A percentile compares a stretch with the other conserved stretches of the same genome.
phyloP scores from a whole-genome alignment of 352 stramenopile genomes.

The Hyaloperonospora arabidopsidis region DNA sequence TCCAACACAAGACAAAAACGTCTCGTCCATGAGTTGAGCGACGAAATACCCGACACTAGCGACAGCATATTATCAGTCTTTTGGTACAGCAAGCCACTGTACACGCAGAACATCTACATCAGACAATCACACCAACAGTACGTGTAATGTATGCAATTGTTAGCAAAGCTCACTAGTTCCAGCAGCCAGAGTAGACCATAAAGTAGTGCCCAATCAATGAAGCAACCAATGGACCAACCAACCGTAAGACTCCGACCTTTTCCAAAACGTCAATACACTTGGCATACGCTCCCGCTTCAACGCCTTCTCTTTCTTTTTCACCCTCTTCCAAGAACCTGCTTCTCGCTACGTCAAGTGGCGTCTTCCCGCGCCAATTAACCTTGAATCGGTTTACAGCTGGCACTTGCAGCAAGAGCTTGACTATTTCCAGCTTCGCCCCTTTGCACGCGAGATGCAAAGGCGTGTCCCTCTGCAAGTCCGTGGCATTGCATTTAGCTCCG shows the following conservation, averaged over 20 bases:
- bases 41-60: slow-evolving; percentile 45
- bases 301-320: slow-evolving; percentile 5
- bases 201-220: no score
- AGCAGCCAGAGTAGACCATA: background rate
- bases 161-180: background rate
- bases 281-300: slow-evolving; percentile 23
- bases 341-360: slow-evolving; percentile 37
- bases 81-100: slow-evolving; percentile 55
- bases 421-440: slow-evolving; percentile 30
- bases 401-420: slow-evolving; percentile 38
- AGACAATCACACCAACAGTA: background rate
- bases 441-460: slow-evolving; percentile 52
- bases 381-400: slow-evolving; percentile 36
- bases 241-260: slow-evolving; percentile 22
- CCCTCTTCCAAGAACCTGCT: slow-evolving; percentile 27
- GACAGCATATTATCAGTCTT: slow-evolving; percentile 61
- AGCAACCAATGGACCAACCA: background rate
- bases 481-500: slow-evolving; percentile 44
- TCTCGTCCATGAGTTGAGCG: slow-evolving; percentile 51
- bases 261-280: slow-evolving; percentile 54
- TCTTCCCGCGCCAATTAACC: slow-evolving; percentile 40
- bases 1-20: slow-evolving; percentile 66
- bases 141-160: background rate
- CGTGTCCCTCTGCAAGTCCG: slow-evolving; percentile 43
- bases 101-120: slow-evolving; percentile 43